A percentile compares a stretch with the other conserved stretches of the same genome.
These are phyloP conservation scores for Phaeotremella fagi DNA, from an alignment of 768 basidiomycete species.

Conservation along the genomic window DNA sequence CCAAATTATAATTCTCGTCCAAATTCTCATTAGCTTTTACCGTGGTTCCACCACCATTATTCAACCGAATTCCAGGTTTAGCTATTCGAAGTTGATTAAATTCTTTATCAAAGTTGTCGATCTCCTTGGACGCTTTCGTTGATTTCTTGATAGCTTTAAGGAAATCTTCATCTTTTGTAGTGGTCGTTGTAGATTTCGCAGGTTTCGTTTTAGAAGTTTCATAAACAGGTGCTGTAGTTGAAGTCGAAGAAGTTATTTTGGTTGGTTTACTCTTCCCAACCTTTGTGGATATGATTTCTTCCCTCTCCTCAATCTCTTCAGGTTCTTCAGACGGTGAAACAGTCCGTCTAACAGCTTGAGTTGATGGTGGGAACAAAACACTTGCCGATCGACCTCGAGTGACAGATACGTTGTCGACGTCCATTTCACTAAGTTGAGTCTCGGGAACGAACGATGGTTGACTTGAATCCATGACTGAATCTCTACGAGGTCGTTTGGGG, in stretches of 20 bases:
- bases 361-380: neutral
- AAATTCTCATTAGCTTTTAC: conserved; percentile 18
- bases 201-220: neutral
- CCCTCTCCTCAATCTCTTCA: conserved; percentile 11
- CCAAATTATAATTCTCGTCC: conserved; percentile 31
- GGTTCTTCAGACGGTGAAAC: conserved; percentile 19
- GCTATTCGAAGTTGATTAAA: conserved; percentile 45
- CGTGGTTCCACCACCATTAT: neutral
- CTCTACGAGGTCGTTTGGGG: neutral
- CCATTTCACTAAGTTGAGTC: neutral
- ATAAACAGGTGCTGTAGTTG: neutral
- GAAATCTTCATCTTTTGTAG: conserved; percentile 37
- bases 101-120: conserved; percentile 45
- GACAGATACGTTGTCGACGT: neutral
- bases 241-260: neutral
- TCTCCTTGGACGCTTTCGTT: conserved; percentile 32
- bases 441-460: neutral
- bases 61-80: conserved; percentile 18
- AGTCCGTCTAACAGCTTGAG: neutral
- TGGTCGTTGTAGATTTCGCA: neutral
- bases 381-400: neutral
- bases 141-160: conserved; percentile 38
- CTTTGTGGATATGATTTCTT: neutral
- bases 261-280: too few relatives aligned
- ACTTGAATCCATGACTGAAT: neutral